Base-by-base conservation (phyloP, 257 asterid species). In the Coffea eugenioides region DNA sequence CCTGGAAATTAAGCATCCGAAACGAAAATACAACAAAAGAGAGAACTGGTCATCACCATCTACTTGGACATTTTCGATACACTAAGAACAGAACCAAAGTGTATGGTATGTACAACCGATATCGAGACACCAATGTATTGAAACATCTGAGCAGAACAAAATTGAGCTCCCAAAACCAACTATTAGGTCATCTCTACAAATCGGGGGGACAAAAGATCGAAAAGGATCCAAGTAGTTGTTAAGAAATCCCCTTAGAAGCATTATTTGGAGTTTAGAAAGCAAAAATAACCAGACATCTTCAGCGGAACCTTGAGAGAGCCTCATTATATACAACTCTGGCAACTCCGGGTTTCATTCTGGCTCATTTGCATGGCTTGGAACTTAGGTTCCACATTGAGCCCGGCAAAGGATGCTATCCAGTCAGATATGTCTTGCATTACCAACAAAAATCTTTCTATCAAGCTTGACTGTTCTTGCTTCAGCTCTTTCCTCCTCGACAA, bases 301-400 rank as follows among this genome's bases (percentile, higher is more conserved):
- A 34, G 36, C 75, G 34, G 76, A 78, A 78, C 46, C 68, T 23
- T 31, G 14, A 49, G 71, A 80, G 31, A 45, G n/a, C 31, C 23
- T 76, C 79, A 67, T 15, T 77, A 74, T 66, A 34, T 74, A 67
- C 73, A 75, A n/a, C 57, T 68, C 54, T 69, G 8, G 21, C 73
- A 75, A n/a, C 57, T 68, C 54, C 57, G 5, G 21, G 13, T 11
- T 80, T 52, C 51, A 49, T 54, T 74, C 34, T 51, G 67, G 20
- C 41, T 67, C 20, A 27, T 59, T 54, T 59, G 59, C 62, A 36
- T 11, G 34, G 7, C 45, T 56, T 46, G 15, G 27, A 43, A n/a
- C 4, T 4, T 21, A 23, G 0, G 23, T 9, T 64, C 16, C 57
- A 27, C 8, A 61, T 46, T 43, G 49, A 61, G 57, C 46, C 45